Conservation (phyloP, 2,329 filamentous ascomycete species). For the Aureobasidium vineae region DNA sequence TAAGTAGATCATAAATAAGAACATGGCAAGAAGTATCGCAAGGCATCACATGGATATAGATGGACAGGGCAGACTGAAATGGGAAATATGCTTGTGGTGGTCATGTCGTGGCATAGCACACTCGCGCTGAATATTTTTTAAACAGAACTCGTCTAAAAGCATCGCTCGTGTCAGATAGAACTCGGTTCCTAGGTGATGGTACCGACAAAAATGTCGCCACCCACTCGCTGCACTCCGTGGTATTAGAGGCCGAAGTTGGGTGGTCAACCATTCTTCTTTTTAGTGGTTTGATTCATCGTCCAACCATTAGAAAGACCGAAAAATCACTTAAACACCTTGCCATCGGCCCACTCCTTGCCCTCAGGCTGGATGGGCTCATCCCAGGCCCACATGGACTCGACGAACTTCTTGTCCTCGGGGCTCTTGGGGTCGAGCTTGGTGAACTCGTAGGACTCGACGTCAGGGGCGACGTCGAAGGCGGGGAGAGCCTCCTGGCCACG, state of each 20-base stretch:
- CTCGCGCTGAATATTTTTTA: neutral
- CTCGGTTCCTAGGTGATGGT: too few relatives aligned
- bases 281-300: neutral
- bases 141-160: too few relatives aligned
- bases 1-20: neutral
- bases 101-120: constrained; percentile 7
- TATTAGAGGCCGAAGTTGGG: constrained; percentile 2
- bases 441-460: constrained; percentile 96
- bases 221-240: too few relatives aligned
- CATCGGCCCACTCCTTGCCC: constrained; percentile 89
- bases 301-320: too few relatives aligned
- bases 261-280: neutral
- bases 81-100: neutral
- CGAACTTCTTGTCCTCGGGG: constrained; percentile 76
- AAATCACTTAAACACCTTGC: constrained; percentile 54
- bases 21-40: neutral
- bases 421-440: constrained; percentile 91
- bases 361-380: constrained; percentile 76
- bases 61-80: neutral
- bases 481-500: constrained; percentile 82
- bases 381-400: constrained; percentile 88
- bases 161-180: too few relatives aligned
- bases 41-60: neutral
- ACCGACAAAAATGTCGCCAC: too few relatives aligned
- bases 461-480: constrained; percentile 95